A percentile compares a stretch with the other conserved stretches of the same genome.
Evolutionary conservation across 257 asterid species (phyloP).

Genomic region (Misopates orontium): DNA sequence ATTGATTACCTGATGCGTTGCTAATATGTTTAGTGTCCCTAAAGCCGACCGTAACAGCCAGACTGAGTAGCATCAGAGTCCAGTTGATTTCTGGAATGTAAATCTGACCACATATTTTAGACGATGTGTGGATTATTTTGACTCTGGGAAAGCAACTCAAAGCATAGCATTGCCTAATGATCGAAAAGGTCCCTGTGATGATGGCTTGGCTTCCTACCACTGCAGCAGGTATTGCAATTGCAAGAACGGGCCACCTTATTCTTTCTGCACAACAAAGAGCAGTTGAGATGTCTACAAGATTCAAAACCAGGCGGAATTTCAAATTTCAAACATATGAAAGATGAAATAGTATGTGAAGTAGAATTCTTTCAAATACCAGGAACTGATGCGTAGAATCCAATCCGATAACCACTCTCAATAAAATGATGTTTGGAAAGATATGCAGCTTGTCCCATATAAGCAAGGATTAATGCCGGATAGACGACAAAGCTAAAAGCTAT

Average conservation of each 20-base stretch:
- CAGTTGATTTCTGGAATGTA: conserved; percentile 41
- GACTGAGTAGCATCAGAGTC: conserved; percentile 32
- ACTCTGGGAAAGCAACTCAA: conserved; percentile 37
- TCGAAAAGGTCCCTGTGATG: conserved; percentile 35
- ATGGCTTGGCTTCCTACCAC: conserved; percentile 41
- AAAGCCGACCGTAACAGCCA: conserved; percentile 38
- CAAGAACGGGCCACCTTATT: conserved; percentile 36
- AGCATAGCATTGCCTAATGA: conserved; percentile 33
- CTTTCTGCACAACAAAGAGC: conserved; percentile 16
- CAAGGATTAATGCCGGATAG: conserved; percentile 45
- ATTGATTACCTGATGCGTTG: conserved; percentile 33
- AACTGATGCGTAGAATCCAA: conserved; percentile 46
- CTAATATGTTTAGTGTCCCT: conserved; percentile 34
- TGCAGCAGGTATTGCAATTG: conserved; percentile 36
- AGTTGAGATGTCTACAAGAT: background rate
- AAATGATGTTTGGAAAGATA: conserved; percentile 42
- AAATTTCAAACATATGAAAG: background rate
- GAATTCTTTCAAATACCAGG: conserved; percentile 30
- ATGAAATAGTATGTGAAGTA: background rate
- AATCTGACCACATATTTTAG: conserved; percentile 36
- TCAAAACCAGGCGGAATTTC: background rate
- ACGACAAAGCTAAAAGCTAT: conserved; percentile 45
- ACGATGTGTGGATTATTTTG: conserved; percentile 34
- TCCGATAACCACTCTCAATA: conserved; percentile 32
- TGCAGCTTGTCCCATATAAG: conserved; percentile 53